phyloP scores from a whole-genome alignment of 768 basidiomycete genomes.

The Boletus patriciae region DNA sequence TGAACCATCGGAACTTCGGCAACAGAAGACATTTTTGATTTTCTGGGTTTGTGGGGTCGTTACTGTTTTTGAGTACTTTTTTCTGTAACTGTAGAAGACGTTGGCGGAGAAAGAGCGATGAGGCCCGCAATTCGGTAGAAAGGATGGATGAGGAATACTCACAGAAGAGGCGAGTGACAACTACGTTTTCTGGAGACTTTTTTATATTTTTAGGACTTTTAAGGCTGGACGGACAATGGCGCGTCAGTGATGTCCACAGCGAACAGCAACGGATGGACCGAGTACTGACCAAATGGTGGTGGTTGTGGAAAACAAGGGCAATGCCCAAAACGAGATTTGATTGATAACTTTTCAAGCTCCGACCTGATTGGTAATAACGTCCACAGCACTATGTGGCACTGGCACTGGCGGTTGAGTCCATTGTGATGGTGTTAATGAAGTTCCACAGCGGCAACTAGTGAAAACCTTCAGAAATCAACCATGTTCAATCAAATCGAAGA shows the following conservation, averaged over 20 bases:
- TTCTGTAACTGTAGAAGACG: slow-evolving; percentile 52
- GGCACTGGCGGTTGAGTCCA: too few relatives aligned
- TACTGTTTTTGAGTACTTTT: slow-evolving; percentile 89
- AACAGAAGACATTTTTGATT: slow-evolving; percentile 58
- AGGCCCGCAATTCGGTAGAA: slow-evolving; percentile 14
- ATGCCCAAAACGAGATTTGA: slow-evolving; percentile 19
- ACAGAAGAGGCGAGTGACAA: slow-evolving; percentile 77
- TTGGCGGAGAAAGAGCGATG: slow-evolving; percentile 14
- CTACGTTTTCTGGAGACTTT: slow-evolving; percentile 69
- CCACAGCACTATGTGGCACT: neutral
- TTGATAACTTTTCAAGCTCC: slow-evolving; percentile 44
- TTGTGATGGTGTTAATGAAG: too few relatives aligned
- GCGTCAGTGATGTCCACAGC: slow-evolving; percentile 15
- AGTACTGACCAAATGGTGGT: slow-evolving; percentile 60
- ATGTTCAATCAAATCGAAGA: neutral
- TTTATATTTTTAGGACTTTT: slow-evolving; percentile 65
- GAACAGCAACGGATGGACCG: slow-evolving; percentile 22
- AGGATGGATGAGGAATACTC: slow-evolving; percentile 30
- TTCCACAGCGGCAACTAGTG: too few relatives aligned
- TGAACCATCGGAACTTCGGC: slow-evolving; percentile 55
- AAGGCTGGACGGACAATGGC: slow-evolving; percentile 40
- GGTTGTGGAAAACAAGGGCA: slow-evolving; percentile 51
- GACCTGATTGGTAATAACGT: slow-evolving; percentile 24
- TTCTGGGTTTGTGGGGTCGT: slow-evolving; percentile 69
- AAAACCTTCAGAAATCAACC: too few relatives aligned